These are phyloP conservation scores for Paratinospora sagittata DNA, from an alignment of 164 flowering plant genomes.

Conservation along the genomic window DNA sequence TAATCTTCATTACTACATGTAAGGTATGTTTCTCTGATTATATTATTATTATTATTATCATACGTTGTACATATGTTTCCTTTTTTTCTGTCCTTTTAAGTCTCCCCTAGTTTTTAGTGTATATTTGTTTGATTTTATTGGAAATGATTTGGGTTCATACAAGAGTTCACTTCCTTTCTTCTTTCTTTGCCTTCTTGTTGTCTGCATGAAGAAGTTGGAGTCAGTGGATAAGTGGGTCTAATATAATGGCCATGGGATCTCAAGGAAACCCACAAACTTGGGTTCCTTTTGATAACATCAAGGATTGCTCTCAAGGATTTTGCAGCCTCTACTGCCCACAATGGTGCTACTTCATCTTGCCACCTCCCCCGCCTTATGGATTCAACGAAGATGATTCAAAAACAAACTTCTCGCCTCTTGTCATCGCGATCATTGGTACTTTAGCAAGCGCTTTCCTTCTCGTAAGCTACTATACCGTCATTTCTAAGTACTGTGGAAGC, in stretches of 20 bases:
- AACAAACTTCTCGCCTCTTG: conserved; percentile 62
- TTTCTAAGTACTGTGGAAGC: conserved; percentile 57
- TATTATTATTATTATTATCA: background rate
- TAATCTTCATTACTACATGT: background rate
- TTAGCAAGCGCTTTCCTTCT: conserved; percentile 70
- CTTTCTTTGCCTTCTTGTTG: background rate
- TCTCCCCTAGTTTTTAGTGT: background rate
- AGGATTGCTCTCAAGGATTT: conserved; percentile 66
- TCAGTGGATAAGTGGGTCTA: too few species aligned
- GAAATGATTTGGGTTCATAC: too few species aligned
- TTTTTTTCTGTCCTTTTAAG: background rate
- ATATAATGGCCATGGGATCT: conserved; percentile 33
- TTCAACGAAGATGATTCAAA: conserved; percentile 37
- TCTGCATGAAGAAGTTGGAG: background rate
- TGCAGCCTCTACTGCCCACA: conserved; percentile 76
- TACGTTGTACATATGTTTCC: background rate
- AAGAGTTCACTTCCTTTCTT: background rate
- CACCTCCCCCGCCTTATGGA: conserved; percentile 70
- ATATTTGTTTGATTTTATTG: background rate
- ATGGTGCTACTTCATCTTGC: conserved; percentile 63
- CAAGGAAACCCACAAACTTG: conserved; percentile 43
- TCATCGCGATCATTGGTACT: conserved; percentile 68
- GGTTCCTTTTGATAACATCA: conserved; percentile 52
- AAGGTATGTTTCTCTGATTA: background rate
- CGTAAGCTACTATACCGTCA: conserved; percentile 55